A percentile compares a stretch with the other conserved stretches of the same genome.
These are phyloP conservation scores for Arabidopsis hybrid DNA, from an alignment of 441 rosid genomes.

Conservation along the genomic window DNA sequence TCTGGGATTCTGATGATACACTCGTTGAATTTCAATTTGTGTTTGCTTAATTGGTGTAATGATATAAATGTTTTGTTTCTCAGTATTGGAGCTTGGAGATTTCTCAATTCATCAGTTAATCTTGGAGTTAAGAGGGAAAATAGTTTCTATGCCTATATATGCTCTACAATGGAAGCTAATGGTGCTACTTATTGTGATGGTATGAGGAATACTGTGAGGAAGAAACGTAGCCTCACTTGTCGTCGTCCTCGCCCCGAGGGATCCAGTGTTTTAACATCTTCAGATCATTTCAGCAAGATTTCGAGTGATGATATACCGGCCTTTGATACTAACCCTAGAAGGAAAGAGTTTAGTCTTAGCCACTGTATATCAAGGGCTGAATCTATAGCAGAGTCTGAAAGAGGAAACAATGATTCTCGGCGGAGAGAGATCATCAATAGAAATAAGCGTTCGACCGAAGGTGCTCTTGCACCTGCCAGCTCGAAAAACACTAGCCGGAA, in stretches of 20 bases:
- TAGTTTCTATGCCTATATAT: constrained; percentile 17
- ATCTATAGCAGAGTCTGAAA: constrained; percentile 50
- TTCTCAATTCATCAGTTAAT: neutral
- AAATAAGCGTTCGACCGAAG: constrained; percentile 67
- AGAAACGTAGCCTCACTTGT: constrained; percentile 68
- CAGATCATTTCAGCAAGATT: constrained; percentile 60
- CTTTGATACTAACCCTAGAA: constrained; percentile 56
- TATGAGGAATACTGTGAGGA: constrained; percentile 59
- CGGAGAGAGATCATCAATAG: constrained; percentile 45
- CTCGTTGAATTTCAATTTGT: neutral
- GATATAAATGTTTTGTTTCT: constrained; percentile 6
- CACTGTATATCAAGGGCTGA: constrained; percentile 61
- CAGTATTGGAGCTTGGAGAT: constrained; percentile 20
- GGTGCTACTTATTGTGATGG: constrained; percentile 47
- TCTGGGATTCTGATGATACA: constrained; percentile 21
- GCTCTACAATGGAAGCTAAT: constrained; percentile 61
- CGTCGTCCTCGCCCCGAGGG: constrained; percentile 82
- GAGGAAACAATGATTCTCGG: constrained; percentile 50
- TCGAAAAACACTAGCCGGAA: constrained; percentile 56
- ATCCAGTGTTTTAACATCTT: constrained; percentile 44
- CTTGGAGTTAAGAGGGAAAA: constrained; percentile 6
- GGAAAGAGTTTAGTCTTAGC: constrained; percentile 79
- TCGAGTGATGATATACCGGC: constrained; percentile 73
- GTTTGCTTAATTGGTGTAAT: constrained; percentile 11
- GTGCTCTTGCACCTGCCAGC: constrained; percentile 78